Evolutionary conservation across 2,329 filamentous ascomycete genomes (phyloP).

Genomic region (Colletotrichum liaoningense): DNA sequence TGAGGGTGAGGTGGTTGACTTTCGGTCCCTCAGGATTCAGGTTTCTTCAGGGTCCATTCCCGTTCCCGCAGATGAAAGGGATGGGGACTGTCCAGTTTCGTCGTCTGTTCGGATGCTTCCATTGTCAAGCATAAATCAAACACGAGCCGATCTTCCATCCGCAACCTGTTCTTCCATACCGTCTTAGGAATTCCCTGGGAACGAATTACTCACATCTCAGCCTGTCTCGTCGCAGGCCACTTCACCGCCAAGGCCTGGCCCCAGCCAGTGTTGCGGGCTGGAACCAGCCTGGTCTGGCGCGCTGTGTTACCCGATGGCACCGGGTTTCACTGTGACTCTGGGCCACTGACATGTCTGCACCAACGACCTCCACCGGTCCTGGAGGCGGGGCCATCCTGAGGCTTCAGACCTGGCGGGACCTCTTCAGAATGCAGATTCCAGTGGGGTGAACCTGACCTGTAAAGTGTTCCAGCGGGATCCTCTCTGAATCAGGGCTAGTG

Average conservation of each 20-base stretch:
- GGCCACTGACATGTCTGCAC: slow-evolving; percentile 30
- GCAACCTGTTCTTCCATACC: background rate
- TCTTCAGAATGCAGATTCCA: background rate
- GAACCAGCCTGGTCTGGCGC: slow-evolving; percentile 15
- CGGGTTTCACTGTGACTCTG: slow-evolving; percentile 24
- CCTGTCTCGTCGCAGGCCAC: background rate
- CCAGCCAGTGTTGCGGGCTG: slow-evolving; percentile 18
- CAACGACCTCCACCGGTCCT: background rate
- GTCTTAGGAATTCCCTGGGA: background rate
- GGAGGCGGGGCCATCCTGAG: slow-evolving; percentile 11
- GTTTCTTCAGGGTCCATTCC: slow-evolving; percentile 20
- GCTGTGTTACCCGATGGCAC: background rate
- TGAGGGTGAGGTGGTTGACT: background rate
- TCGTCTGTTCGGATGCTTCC: slow-evolving; percentile 28
- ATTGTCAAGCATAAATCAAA: slow-evolving; percentile 32
- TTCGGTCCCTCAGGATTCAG: background rate
- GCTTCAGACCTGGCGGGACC: slow-evolving; percentile 7
- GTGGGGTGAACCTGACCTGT: background rate
- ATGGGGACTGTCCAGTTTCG: slow-evolving; percentile 21
- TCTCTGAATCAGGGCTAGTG: slow-evolving; percentile 36
- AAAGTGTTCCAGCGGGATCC: background rate
- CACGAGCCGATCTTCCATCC: slow-evolving; percentile 25
- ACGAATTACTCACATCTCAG: slow-evolving; percentile 6
- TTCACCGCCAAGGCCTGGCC: slow-evolving; percentile 30
- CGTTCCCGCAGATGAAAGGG: slow-evolving; percentile 23